Conservation (phyloP, 352 stramenopile species). For the Globisporangium parvum region DNA sequence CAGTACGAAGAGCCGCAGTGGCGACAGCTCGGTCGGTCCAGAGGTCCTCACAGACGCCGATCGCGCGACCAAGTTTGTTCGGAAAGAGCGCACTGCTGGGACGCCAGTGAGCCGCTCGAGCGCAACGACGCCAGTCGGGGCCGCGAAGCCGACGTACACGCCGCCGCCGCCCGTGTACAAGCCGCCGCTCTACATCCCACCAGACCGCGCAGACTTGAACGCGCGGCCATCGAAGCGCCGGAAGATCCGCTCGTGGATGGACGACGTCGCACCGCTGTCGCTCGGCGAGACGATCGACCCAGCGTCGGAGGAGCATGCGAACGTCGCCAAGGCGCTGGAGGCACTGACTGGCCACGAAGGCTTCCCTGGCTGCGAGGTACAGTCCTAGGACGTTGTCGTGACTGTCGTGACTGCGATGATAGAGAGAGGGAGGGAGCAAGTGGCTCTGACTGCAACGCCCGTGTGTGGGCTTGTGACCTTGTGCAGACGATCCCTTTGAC, state of each 20-base stretch:
- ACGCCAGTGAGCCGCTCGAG: conserved; percentile 8
- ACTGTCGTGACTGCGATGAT: conserved; percentile 3
- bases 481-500: conserved; percentile 78
- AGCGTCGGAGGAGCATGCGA: conserved; percentile 61
- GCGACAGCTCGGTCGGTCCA: conserved; percentile 30
- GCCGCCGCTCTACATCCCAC: conserved; percentile 63
- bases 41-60: conserved; percentile 71
- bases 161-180: conserved; percentile 54
- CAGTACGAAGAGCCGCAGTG: conserved; percentile 27
- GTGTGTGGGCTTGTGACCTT: too few relatives aligned
- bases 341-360: conserved; percentile 68
- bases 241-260: conserved; percentile 85
- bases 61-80: conserved; percentile 50
- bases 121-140: conserved; percentile 18
- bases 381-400: background rate
- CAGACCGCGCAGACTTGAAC: conserved; percentile 44
- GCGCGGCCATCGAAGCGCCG: conserved; percentile 59
- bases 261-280: conserved; percentile 60
- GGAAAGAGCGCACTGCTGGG: conserved; percentile 17
- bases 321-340: conserved; percentile 42
- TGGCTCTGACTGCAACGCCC: too few relatives aligned
- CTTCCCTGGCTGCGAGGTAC: conserved; percentile 82
- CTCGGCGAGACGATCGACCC: conserved; percentile 54
- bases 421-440: background rate
- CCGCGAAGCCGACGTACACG: conserved; percentile 20